Evolutionary conservation across 208 protist genomes (phyloP).

Genomic region (Acanthamoeba lenticulata): DNA sequence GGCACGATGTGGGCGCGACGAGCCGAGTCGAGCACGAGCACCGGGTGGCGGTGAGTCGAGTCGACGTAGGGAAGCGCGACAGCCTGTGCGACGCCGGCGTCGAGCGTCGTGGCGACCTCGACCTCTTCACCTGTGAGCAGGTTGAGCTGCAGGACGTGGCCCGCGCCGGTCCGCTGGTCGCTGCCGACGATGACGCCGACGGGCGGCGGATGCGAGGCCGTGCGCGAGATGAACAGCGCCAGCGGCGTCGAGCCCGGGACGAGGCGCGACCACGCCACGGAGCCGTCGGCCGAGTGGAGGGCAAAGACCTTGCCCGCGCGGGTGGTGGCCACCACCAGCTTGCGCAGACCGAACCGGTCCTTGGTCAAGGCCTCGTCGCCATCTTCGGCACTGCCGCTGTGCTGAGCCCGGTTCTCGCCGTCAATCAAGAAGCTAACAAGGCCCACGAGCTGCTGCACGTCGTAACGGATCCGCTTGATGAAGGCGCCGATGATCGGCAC

Average conservation of each 20-base stretch:
- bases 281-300: constrained; percentile 29
- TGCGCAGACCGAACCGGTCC: constrained; percentile 35
- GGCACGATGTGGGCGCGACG: not conserved
- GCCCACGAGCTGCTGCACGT: constrained; percentile 9
- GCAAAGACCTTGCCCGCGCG: constrained; percentile 45
- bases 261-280: not conserved
- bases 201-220: constrained; percentile 10
- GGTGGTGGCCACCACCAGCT: constrained; percentile 31
- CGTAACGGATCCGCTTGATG: not conserved
- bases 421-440: not conserved
- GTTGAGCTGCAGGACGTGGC: constrained; percentile 9
- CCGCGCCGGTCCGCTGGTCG: not conserved
- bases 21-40: not conserved
- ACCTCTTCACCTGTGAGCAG: constrained; percentile 50
- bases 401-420: not conserved
- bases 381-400: not conserved
- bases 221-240: constrained; percentile 4
- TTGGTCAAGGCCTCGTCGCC: not conserved
- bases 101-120: not conserved
- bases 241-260: not conserved
- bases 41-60: not conserved
- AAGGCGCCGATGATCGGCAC: constrained; percentile 18
- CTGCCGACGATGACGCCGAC: not conserved
- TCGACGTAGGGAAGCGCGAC: not conserved
- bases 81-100: not conserved